phyloP scores from a whole-genome alignment of 1,139 yeast genomes.

The Geotrichum fermentans region DNA sequence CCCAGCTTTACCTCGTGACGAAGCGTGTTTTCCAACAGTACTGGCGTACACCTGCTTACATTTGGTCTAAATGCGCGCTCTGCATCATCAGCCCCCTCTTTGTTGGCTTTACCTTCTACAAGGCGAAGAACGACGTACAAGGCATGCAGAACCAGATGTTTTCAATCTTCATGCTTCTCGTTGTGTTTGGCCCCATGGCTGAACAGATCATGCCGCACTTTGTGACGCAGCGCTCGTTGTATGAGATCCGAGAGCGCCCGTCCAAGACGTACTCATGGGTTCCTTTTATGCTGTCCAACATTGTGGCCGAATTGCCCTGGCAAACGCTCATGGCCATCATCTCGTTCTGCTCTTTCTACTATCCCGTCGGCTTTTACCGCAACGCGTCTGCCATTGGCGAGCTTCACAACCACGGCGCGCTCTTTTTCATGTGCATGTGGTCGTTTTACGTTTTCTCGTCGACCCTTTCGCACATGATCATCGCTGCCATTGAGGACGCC shows the following conservation, averaged over 20 bases:
- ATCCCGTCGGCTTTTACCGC: slow-evolving; percentile 58
- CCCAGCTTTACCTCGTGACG: slow-evolving; percentile 52
- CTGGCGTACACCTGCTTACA: slow-evolving; percentile 72
- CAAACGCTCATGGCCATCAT: slow-evolving; percentile 60
- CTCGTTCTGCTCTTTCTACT: slow-evolving; percentile 71
- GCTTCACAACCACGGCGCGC: slow-evolving; percentile 57
- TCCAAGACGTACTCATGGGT: slow-evolving; percentile 61
- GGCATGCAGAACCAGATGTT: slow-evolving; percentile 48
- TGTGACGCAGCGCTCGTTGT: slow-evolving; percentile 67
- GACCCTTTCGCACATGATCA: slow-evolving; percentile 60
- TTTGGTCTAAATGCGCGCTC: slow-evolving; percentile 61
- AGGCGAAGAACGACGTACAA: slow-evolving; percentile 53
- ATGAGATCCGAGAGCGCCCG: slow-evolving; percentile 89
- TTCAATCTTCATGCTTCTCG: slow-evolving; percentile 62
- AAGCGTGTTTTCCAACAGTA: slow-evolving; percentile 54
- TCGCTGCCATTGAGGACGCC: slow-evolving; percentile 60
- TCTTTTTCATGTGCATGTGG: slow-evolving; percentile 56
- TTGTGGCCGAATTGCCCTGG: slow-evolving; percentile 74
- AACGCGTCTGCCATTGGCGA: slow-evolving; percentile 45
- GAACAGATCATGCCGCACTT: slow-evolving; percentile 74
- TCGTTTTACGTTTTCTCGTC: slow-evolving; percentile 57
- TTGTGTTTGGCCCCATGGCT: slow-evolving; percentile 56
- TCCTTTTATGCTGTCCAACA: slow-evolving; percentile 57
- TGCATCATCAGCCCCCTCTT: slow-evolving; percentile 52
- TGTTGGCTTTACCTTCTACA: slow-evolving; percentile 72